phyloP scores from a whole-genome alignment of 306 rosid species.

The Glycine tomentella region DNA sequence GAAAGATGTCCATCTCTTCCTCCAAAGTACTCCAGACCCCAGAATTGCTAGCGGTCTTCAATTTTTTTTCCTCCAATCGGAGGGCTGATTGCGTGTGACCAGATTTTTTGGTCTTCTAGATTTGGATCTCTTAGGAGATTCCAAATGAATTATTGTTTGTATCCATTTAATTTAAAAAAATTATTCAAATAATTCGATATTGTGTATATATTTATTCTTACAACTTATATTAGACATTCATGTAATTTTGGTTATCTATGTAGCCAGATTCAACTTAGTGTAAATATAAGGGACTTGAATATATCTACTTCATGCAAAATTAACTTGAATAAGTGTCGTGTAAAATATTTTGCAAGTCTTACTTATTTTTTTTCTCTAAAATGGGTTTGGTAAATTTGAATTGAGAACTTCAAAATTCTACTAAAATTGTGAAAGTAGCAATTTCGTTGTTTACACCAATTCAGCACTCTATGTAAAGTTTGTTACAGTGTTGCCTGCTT shows the following conservation, averaged over 20 bases:
- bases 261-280: conserved; percentile 43
- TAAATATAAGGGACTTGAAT: conserved; percentile 31
- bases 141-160: conserved; percentile 37
- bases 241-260: conserved; percentile 35
- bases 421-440: background rate
- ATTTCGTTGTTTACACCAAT: background rate
- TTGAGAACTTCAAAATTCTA: conserved; percentile 1
- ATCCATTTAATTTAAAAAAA: background rate
- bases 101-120: conserved; percentile 13
- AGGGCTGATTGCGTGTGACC: conserved; percentile 39
- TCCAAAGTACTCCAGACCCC: conserved; percentile 69
- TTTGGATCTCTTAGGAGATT: conserved; percentile 33
- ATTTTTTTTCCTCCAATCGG: conserved; percentile 20
- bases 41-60: conserved; percentile 60
- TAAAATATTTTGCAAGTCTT: background rate
- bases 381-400: background rate
- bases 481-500: too few species aligned
- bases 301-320: background rate
- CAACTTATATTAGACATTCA: conserved; percentile 20
- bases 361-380: background rate
- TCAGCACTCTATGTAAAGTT: too few species aligned
- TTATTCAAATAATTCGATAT: background rate
- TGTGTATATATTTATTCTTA: conserved; percentile 38
- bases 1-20: conserved; percentile 96
- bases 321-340: background rate